phyloP scores from a whole-genome alignment of 139 green algal genomes.

The Dunaliella primolecta region DNA sequence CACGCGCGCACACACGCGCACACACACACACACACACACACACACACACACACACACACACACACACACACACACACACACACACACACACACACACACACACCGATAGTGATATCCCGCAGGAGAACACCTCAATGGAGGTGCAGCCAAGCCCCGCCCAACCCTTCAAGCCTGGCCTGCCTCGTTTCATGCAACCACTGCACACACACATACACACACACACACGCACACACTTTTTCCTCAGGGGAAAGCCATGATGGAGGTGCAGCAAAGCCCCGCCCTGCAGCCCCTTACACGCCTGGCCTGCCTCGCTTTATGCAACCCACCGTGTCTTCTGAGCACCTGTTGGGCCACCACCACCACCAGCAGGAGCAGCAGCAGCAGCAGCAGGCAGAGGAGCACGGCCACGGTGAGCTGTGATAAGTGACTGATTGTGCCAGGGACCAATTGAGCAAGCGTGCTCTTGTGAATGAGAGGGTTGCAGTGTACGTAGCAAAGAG shows the following conservation, averaged over 20 bases:
- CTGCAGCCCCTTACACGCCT: background rate
- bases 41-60: too few species aligned
- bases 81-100: background rate
- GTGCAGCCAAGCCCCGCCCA: background rate
- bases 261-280: background rate
- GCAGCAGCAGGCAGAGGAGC: too few species aligned
- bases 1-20: too few species aligned
- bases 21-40: too few species aligned
- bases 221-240: background rate
- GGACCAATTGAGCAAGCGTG: background rate
- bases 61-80: background rate
- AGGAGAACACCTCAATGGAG: background rate
- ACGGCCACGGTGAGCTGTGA: too few species aligned
- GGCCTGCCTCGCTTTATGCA: background rate
- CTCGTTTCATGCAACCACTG: background rate
- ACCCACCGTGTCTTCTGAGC: background rate
- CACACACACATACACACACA: background rate
- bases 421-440: background rate
- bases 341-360: background rate
- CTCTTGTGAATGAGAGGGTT: background rate
- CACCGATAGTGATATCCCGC: too few species aligned
- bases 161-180: background rate
- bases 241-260: background rate
- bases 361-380: too few species aligned
- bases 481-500: background rate